Evolutionary conservation across 176 grass and related monocot species (phyloP).

Genomic region (Lolium perenne): DNA sequence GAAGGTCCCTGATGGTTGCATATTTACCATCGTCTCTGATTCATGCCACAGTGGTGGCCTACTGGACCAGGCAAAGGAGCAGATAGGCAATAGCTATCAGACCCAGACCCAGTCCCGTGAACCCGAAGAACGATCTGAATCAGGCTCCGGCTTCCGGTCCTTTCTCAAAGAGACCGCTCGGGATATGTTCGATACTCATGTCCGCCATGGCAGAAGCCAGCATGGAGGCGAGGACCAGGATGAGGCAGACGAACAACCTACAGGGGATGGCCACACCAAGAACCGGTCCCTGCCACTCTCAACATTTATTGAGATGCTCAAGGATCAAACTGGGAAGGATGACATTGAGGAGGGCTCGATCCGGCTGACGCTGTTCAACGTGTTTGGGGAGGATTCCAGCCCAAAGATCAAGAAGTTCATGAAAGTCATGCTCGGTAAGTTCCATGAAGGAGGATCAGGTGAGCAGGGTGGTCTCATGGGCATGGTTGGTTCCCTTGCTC

Average conservation of each 20-base stretch:
- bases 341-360: constrained; percentile 95
- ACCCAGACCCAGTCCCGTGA: constrained; percentile 49
- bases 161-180: constrained; percentile 74
- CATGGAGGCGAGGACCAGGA: constrained; percentile 48
- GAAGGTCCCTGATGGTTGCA: constrained; percentile 73
- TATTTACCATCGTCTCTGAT: constrained; percentile 91
- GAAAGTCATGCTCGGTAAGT: constrained; percentile 82
- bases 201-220: constrained; percentile 40
- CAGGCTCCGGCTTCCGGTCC: constrained; percentile 64
- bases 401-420: constrained; percentile 99
- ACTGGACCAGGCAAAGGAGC: constrained; percentile 83
- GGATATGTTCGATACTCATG: constrained; percentile 57
- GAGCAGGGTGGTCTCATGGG: constrained; percentile 70
- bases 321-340: constrained; percentile 91
- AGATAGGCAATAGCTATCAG: constrained; percentile 86
- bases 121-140: constrained; percentile 54
- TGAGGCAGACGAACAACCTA: constrained; percentile 28
- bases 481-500: constrained; percentile 78
- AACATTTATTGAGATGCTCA: constrained; percentile 86
- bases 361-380: constrained; percentile 78
- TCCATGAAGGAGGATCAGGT: constrained; percentile 58
- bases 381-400: constrained; percentile 88
- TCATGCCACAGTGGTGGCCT: constrained; percentile 98
- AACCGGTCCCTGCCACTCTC: constrained; percentile 75
- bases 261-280: constrained; percentile 52